phyloP scores from a whole-genome alignment of 2,329 filamentous ascomycete genomes.

The Laburnicola sp. region DNA sequence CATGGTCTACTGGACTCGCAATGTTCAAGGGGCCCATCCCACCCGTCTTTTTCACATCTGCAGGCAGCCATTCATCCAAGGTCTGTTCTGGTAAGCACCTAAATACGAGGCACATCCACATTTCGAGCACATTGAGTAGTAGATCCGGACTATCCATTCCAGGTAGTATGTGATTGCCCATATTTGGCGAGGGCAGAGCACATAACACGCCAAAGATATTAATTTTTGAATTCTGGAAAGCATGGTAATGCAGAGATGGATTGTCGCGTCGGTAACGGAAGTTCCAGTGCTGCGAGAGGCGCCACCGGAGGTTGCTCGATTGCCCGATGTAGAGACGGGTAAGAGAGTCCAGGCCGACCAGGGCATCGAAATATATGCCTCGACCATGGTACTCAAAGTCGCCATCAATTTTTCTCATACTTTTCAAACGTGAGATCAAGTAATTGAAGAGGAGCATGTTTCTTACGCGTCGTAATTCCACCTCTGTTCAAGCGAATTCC shows the following conservation, averaged over 20 bases:
- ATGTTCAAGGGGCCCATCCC: slow-evolving; percentile 36
- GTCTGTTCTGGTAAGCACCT: slow-evolving; percentile 24
- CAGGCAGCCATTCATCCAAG: slow-evolving; percentile 30
- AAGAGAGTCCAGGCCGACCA: slow-evolving; percentile 28
- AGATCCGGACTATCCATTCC: slow-evolving; percentile 34
- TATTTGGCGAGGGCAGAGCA: slow-evolving; percentile 14
- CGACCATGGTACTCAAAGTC: slow-evolving; percentile 27
- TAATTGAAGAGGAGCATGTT: not conserved
- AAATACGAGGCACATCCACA: slow-evolving; percentile 43
- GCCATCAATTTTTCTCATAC: slow-evolving; percentile 27
- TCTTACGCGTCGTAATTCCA: slow-evolving; percentile 25
- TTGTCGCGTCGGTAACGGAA: slow-evolving; percentile 43
- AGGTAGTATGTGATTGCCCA: slow-evolving; percentile 16
- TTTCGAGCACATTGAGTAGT: slow-evolving; percentile 40
- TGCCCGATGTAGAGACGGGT: slow-evolving; percentile 40
- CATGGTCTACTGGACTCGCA: slow-evolving; percentile 37
- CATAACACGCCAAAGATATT: slow-evolving; percentile 35
- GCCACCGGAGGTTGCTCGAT: slow-evolving; percentile 25
- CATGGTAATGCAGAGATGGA: slow-evolving; percentile 39
- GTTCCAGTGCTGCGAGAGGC: slow-evolving; percentile 37
- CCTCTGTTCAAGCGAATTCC: slow-evolving; percentile 24
- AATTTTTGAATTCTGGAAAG: slow-evolving; percentile 32
- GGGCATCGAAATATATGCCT: slow-evolving; percentile 32
- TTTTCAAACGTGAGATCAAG: not conserved
- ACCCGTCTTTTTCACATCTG: slow-evolving; percentile 14